phyloP scores from a whole-genome alignment of 495 filamentous ascomycete species.

The Hypoxylon rickii region DNA sequence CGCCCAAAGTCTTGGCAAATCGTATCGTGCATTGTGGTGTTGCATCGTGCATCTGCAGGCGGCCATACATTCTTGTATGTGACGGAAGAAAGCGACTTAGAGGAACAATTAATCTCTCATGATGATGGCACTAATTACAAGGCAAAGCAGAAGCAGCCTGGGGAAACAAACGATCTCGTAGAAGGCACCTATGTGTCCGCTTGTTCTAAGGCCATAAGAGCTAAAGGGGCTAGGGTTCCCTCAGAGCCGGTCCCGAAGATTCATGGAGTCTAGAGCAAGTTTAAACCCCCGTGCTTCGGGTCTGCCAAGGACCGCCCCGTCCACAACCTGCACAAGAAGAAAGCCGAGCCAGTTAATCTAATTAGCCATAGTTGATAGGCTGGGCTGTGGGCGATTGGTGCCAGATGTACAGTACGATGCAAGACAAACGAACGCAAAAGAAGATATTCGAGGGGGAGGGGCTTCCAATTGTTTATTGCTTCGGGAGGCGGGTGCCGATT shows the following conservation, averaged over 20 bases:
- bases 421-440: conserved; percentile 15
- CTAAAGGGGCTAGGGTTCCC: too few species aligned
- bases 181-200: too few species aligned
- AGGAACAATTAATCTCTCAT: background rate
- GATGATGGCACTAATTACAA: too few species aligned
- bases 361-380: conserved; percentile 9
- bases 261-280: too few species aligned
- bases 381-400: conserved; percentile 28
- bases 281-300: too few species aligned
- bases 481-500: conserved; percentile 13
- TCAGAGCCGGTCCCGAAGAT: too few species aligned
- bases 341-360: conserved; percentile 7
- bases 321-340: too few species aligned
- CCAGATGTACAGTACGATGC: conserved; percentile 18
- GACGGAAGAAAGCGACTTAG: background rate
- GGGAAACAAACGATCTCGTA: conserved; percentile 10
- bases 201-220: too few species aligned
- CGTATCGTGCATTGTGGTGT: conserved; percentile 15
- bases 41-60: conserved; percentile 32
- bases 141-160: conserved; percentile 18
- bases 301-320: conserved; percentile 12
- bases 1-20: conserved; percentile 19
- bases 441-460: too few species aligned
- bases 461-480: too few species aligned
- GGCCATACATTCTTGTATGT: conserved; percentile 8